Conservation (phyloP, 2,329 filamentous ascomycete genomes). For the Colletotrichum nymphaeae region DNA sequence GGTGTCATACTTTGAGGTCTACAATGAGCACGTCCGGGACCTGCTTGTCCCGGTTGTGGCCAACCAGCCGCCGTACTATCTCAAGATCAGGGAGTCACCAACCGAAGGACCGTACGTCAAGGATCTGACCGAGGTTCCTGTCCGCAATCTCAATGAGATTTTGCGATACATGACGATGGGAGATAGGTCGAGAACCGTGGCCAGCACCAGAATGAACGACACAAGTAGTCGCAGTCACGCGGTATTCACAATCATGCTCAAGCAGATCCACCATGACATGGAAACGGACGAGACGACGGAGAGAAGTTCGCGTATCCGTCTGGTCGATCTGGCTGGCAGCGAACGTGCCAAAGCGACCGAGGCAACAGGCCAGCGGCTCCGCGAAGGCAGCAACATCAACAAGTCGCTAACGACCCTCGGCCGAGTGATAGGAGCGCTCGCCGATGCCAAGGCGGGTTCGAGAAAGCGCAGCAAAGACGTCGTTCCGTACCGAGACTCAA, state of each 20-base stretch:
- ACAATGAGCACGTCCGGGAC: conserved; percentile 98
- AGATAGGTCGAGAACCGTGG: conserved; percentile 87
- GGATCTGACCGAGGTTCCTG: conserved; percentile 92
- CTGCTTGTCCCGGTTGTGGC: conserved; percentile 79
- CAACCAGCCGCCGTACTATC: conserved; percentile 85
- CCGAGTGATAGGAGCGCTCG: conserved; percentile 92
- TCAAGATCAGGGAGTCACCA: conserved; percentile 96
- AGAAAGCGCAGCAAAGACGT: conserved; percentile 70
- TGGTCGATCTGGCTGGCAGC: conserved; percentile 94
- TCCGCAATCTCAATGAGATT: conserved; percentile 88
- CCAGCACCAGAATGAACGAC: conserved; percentile 99
- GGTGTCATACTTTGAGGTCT: conserved; percentile 98
- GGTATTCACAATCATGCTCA: conserved; percentile 97
- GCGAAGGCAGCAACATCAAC: conserved; percentile 98
- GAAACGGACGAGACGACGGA: conserved; percentile 98
- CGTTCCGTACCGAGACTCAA: conserved; percentile 93
- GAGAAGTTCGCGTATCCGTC: conserved; percentile 89
- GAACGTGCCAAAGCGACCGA: conserved; percentile 96
- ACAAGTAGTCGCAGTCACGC: conserved; percentile 96
- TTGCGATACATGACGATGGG: conserved; percentile 91
- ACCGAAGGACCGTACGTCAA: conserved; percentile 97
- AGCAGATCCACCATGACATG: conserved; percentile 98
- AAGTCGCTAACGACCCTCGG: conserved; percentile 97
- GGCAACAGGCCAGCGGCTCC: conserved; percentile 88
- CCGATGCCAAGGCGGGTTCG: conserved; percentile 70